phyloP scores from a whole-genome alignment of 352 stramenopile genomes.

The Pythium sukuiense region DNA sequence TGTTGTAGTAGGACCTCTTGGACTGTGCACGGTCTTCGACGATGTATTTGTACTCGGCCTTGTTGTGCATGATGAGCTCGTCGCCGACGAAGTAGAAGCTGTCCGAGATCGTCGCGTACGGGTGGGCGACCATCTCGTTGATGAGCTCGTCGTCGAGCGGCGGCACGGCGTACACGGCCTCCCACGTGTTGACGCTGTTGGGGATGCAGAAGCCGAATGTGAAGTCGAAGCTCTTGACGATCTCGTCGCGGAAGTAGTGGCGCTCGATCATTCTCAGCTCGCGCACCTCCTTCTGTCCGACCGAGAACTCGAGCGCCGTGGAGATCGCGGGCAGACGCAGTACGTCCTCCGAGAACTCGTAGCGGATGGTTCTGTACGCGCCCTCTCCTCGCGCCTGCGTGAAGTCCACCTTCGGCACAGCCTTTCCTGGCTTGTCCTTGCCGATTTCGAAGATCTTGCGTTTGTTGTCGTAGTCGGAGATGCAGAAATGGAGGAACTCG shows the following conservation, averaged over 20 bases:
- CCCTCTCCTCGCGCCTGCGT: constrained; percentile 88
- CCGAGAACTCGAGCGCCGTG: constrained; percentile 92
- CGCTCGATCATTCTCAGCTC: constrained; percentile 96
- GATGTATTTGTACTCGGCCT: constrained; percentile 94
- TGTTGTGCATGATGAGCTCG: constrained; percentile 97
- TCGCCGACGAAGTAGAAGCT: constrained; percentile 97
- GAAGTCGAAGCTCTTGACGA: constrained; percentile 96
- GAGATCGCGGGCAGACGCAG: constrained; percentile 88
- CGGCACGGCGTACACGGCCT: constrained; percentile 93
- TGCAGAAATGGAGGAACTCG: constrained; percentile 95
- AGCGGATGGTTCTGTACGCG: constrained; percentile 92
- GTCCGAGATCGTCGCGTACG: constrained; percentile 93
- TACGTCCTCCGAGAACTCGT: constrained; percentile 94
- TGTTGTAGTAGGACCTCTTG: constrained; percentile 91
- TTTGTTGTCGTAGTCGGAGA: constrained; percentile 94
- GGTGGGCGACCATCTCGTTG: constrained; percentile 92
- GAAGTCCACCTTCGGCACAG: constrained; percentile 81
- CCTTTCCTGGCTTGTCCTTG: constrained; percentile 64
- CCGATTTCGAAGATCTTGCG: constrained; percentile 94
- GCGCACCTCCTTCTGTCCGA: constrained; percentile 88
- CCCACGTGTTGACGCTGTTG: constrained; percentile 94
- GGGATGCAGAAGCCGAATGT: constrained; percentile 97
- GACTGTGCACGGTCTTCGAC: constrained; percentile 87
- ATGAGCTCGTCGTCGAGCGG: constrained; percentile 93
- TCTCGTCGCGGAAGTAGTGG: constrained; percentile 95